phyloP scores from a whole-genome alignment of 176 grass and related monocot genomes.

The Oryza brachyantha region DNA sequence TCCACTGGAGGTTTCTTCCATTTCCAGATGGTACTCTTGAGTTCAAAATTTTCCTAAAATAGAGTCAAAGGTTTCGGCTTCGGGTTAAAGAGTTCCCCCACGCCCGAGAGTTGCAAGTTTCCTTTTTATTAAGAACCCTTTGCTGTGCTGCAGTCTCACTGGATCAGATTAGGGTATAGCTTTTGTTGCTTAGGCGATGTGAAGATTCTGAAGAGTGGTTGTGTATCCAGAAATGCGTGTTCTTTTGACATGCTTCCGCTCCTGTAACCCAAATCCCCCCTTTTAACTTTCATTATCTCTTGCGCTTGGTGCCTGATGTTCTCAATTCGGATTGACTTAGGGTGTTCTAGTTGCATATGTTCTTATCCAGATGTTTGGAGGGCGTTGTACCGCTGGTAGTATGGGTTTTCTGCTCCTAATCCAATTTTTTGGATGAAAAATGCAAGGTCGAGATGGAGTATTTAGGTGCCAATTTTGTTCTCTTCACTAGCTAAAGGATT shows the following conservation, averaged over 20 bases:
- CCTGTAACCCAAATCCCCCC: not conserved
- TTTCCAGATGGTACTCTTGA: not conserved
- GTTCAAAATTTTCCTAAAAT: not conserved
- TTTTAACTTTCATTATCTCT: not conserved
- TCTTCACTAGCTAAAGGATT: not conserved
- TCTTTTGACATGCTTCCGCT: not conserved
- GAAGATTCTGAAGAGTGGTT: not conserved
- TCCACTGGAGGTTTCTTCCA: not conserved
- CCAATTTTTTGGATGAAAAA: not conserved
- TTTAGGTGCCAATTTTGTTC: not conserved
- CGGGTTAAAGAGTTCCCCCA: not conserved
- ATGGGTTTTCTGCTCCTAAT: not conserved
- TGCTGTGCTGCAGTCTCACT: not conserved
- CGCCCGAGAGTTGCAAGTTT: not conserved
- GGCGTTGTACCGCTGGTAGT: not conserved
- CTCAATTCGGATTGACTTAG: not conserved
- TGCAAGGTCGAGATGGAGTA: not conserved
- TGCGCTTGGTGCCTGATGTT: not conserved
- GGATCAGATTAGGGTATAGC: not conserved
- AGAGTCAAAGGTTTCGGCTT: not conserved
- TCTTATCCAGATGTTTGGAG: not conserved
- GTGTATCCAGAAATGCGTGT: conserved; percentile 19
- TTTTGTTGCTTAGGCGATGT: not conserved
- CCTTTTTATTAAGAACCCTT: not conserved
- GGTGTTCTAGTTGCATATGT: not conserved